Base-by-base conservation (phyloP, 1,284 basidiomycete genomes). In the Bjerkandera adusta region DNA sequence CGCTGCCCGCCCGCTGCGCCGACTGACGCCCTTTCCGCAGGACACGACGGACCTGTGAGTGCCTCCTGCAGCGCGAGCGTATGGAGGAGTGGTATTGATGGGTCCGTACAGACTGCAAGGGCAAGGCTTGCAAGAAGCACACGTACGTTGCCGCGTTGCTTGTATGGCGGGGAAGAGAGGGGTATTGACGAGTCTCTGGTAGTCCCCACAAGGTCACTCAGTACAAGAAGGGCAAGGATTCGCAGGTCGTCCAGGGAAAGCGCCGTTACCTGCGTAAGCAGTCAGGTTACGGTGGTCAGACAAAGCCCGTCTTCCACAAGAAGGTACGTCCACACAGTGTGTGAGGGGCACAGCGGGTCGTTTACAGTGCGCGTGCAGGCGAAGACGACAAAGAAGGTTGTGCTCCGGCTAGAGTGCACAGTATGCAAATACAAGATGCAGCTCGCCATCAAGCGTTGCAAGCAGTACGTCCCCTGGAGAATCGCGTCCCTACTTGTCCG, bases 281-380 rank as follows among this genome's bases (percentile, higher is more conserved):
- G 75, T 89, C 88, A 66, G 96, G 96, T 79, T 99, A 98, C 77
- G 96, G 96, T 90, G 96, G 96, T 80, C 95, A 97, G 81, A 99
- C 96, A 57, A 99, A 99, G 83, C 96, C 97, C 60, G 95, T 98
- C 72, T 98, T 98, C 89, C 96, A 98, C 90, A 98, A 95, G 81
- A 96, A 94, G 85, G 90, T 85, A 54, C 59, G 76, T 72, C 15
- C 32, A n/a, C 2, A 3, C 1, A 8, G 13, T 34, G 20, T 22
- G 13, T 43, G 20, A 3, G 12, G 20, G 25, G 8, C 27, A 30
- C 27, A 30, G 27, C 27, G 8, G 27, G n/a, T n/a, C 27, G 8
- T n/a, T 8, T n/a, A 30, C 2, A 11, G 27, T 21, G 32, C 16
- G 32, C 10, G 25, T 52, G 29, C 65, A 91, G 88, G 90, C 90